Percentiles rank a stretch among this genome's conserved stretches.
These are phyloP conservation scores for Fusarium pseudoanthophilum DNA, from an alignment of 2,329 filamentous ascomycete species.

Conservation along the genomic window DNA sequence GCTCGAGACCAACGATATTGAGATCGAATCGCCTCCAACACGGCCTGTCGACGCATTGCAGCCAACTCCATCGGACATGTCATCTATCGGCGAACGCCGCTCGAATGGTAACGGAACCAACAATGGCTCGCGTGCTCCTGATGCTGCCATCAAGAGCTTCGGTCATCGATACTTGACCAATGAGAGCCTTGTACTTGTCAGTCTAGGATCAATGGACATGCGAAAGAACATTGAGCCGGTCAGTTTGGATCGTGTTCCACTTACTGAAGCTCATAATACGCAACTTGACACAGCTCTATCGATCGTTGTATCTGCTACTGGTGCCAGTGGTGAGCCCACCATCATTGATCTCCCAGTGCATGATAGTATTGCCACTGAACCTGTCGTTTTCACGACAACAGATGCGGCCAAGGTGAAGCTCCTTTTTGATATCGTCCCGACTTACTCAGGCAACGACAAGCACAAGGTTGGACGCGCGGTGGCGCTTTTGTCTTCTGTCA, in stretches of 20 bases:
- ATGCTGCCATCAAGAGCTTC: constrained; percentile 92
- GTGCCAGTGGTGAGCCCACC: constrained; percentile 86
- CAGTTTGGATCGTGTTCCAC: constrained; percentile 85
- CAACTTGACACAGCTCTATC: constrained; percentile 95
- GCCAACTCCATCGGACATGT: constrained; percentile 54
- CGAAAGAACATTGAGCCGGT: constrained; percentile 84
- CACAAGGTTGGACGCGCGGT: constrained; percentile 90
- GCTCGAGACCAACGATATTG: constrained; percentile 64
- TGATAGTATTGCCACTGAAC: constrained; percentile 92
- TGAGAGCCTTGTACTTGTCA: constrained; percentile 90
- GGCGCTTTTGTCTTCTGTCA: constrained; percentile 86
- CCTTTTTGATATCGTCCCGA: constrained; percentile 94
- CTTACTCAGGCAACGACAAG: constrained; percentile 90
- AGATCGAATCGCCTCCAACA: constrained; percentile 42
- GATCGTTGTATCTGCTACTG: constrained; percentile 86
- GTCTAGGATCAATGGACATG: constrained; percentile 93
- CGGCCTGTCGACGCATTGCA: constrained; percentile 38
- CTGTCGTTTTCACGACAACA: constrained; percentile 85
- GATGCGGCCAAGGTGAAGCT: constrained; percentile 87
- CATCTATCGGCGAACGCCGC: constrained; percentile 70
- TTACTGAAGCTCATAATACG: constrained; percentile 88
- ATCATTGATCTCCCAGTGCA: constrained; percentile 93
- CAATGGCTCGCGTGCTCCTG: constrained; percentile 64
- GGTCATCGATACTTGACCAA: constrained; percentile 94
- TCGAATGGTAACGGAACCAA: constrained; percentile 64